Evolutionary conservation across 73 alveolate species (phyloP), one percentile per base, ranked within the genome.

Genomic region (Paramecium primaurelia): DNA sequence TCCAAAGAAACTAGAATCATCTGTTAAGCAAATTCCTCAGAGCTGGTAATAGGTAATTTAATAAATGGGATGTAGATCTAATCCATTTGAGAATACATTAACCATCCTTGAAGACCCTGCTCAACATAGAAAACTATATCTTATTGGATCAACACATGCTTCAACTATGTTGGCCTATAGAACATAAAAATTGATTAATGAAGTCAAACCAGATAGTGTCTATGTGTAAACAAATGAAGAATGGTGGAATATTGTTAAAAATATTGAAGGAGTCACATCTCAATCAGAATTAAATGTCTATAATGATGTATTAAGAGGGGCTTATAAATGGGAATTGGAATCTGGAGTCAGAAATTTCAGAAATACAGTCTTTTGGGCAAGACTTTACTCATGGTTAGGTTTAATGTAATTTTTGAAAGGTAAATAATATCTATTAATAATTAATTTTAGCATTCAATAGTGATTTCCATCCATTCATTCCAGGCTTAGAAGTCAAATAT

Each of bases 101-200:
- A 89, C 94, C 38, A 88, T 89, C 32, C 77, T 89, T 59, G 88
- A 89, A 68, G 94, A 89, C 58, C 94, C 94, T 38, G 58, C 47
- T 71, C n/a, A 89, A 37, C 80, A 94, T 68, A 96, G 94, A 93
- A 96, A 95, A 69, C 93, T 96, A 73, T 95, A 87, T 92, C 96
- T 96, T 77, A 75, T 96, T 77, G 98, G 98, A 26, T 42, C 97
- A 59, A 95, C 95, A 93, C 95, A 96, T 85, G 93, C 92, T 45
- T 93, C 97, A 34, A 93, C 96, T 75, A 80, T 96, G 93, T 95
- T 96, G 40, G 98, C 97, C 71, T 73, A 95, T 88, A 96, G 98
- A 88, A 96, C 98, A 71, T 54, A 88, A 92, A 88, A 93, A 71
- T 87, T 96, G 73, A 93, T 96, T 58, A 89, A 92, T 42, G 95